Conservation (phyloP, 2,329 filamentous ascomycete species). For the Fusarium citri region DNA sequence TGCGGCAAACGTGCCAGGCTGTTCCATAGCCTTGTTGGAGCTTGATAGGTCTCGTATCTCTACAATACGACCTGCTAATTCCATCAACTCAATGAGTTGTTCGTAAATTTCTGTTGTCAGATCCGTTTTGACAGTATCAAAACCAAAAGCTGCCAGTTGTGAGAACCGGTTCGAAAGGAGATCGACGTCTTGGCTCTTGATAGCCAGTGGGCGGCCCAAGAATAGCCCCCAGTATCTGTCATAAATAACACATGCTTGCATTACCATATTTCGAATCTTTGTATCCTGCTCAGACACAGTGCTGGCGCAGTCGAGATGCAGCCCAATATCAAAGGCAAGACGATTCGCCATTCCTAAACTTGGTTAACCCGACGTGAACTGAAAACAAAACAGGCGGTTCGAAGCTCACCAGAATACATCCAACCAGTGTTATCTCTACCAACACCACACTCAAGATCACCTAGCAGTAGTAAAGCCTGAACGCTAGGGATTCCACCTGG, state of each 20-base stretch:
- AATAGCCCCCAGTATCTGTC: conserved; percentile 68
- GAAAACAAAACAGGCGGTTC: not conserved
- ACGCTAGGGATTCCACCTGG: conserved; percentile 65
- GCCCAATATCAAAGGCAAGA: conserved; percentile 60
- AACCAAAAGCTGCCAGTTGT: conserved; percentile 52
- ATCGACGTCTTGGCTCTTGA: conserved; percentile 64
- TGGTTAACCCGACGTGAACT: not conserved
- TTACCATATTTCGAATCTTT: conserved; percentile 62
- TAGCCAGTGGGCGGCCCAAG: conserved; percentile 63
- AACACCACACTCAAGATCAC: conserved; percentile 65
- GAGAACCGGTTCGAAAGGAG: conserved; percentile 59
- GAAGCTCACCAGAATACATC: conserved; percentile 63
- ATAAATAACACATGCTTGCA: conserved; percentile 64
- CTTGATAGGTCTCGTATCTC: conserved; percentile 56
- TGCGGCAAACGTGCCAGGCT: conserved; percentile 46
- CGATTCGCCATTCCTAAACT: conserved; percentile 56
- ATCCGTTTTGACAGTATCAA: conserved; percentile 31
- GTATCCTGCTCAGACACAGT: conserved; percentile 60
- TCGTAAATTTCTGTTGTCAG: conserved; percentile 58
- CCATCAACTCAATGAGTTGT: conserved; percentile 66
- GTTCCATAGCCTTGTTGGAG: conserved; percentile 49
- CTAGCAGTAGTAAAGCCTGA: conserved; percentile 62
- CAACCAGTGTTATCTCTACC: conserved; percentile 66
- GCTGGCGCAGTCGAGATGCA: conserved; percentile 59
- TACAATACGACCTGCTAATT: conserved; percentile 63